These are phyloP conservation scores for Nicotiana paniculata DNA, from an alignment of 257 asterid genomes.

Conservation along the genomic window DNA sequence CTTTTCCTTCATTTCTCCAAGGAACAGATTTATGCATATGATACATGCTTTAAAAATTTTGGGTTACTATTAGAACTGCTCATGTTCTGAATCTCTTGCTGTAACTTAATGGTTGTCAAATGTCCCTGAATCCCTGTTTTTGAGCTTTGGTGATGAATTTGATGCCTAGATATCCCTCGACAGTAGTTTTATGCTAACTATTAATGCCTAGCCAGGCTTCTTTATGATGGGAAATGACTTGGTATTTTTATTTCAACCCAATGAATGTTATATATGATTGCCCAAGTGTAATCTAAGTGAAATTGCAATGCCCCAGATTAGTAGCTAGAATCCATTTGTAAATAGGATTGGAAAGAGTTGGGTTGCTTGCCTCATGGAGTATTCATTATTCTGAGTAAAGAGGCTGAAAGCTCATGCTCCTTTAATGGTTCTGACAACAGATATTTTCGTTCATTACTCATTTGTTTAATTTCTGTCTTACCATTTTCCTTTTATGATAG, in stretches of 20 bases:
- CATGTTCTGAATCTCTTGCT: not conserved
- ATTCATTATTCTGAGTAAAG: not conserved
- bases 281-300: not conserved
- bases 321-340: slow-evolving; percentile 1
- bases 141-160: not conserved
- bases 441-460: not conserved
- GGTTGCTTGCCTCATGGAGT: not conserved
- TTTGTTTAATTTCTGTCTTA: slow-evolving; percentile 1
- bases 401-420: not conserved
- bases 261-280: not conserved
- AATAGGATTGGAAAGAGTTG: not conserved
- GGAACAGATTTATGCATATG: not conserved
- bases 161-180: not conserved
- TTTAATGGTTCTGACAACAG: slow-evolving; percentile 13
- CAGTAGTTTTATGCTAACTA: not conserved
- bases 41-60: not conserved
- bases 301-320: not conserved
- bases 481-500: slow-evolving; percentile 28
- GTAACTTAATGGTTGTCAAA: not conserved
- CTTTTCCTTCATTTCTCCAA: not conserved
- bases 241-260: not conserved
- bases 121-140: not conserved
- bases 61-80: not conserved
- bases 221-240: not conserved
- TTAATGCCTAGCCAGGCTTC: not conserved